phyloP scores from a whole-genome alignment of 129 eudicot genomes.

The Arctium lappa region DNA sequence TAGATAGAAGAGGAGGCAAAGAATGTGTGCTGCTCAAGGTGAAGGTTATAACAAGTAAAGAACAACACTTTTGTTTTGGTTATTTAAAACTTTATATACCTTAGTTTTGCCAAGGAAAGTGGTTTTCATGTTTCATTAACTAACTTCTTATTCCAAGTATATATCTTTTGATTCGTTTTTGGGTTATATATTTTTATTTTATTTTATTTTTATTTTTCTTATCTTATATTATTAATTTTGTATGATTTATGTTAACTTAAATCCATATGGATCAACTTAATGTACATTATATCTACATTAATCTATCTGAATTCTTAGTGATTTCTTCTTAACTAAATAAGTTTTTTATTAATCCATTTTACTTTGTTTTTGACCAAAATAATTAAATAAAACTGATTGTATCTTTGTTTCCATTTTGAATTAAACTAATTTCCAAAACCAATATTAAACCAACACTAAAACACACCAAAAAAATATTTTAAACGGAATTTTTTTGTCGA shows the following conservation, averaged over 20 bases:
- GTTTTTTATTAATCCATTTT: background rate
- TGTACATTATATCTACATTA: no score
- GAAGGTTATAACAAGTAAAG: conserved; percentile 24
- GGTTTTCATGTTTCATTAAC: background rate
- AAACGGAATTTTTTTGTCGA: no score
- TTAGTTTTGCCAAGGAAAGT: background rate
- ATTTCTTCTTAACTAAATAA: no score
- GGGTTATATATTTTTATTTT: background rate
- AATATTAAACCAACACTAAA: background rate
- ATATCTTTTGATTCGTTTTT: background rate
- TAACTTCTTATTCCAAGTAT: background rate
- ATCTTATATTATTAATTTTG: background rate
- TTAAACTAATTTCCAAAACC: background rate
- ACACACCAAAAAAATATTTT: no score
- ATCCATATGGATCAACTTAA: background rate
- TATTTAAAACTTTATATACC: background rate
- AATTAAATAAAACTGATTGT: background rate
- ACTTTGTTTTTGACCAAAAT: background rate
- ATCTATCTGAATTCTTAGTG: no score
- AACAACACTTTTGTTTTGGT: conserved; percentile 5
- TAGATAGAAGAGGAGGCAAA: conserved; percentile 12
- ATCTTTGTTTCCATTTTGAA: background rate
- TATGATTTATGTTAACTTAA: background rate
- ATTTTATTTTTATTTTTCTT: background rate
- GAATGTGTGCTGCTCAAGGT: conserved; percentile 24